Conservation (phyloP, 345 rosid species). For the Hibiscus mutabilis region DNA sequence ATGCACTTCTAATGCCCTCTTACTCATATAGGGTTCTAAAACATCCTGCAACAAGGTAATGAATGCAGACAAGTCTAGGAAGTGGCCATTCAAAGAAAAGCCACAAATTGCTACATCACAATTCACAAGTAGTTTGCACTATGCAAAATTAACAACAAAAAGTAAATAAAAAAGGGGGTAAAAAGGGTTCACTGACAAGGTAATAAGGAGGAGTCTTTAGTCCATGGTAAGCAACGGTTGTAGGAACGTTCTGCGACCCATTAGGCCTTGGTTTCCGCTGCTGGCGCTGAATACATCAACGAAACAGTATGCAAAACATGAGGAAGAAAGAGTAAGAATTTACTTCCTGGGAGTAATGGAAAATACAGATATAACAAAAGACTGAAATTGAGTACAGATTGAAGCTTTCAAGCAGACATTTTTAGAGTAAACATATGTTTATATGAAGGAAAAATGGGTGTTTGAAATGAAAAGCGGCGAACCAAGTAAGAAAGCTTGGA, state of each 20-base stretch:
- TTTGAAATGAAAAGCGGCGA: constrained; percentile 5
- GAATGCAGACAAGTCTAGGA: not conserved
- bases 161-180: not conserved
- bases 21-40: constrained; percentile 84
- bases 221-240: constrained; percentile 59
- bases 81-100: not conserved
- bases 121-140: not conserved
- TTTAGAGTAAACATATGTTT: not conserved
- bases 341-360: not conserved
- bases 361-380: not conserved
- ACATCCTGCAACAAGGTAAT: constrained; percentile 46
- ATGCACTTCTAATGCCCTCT: constrained; percentile 59
- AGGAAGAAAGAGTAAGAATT: not conserved
- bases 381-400: not conserved
- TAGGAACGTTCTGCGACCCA: constrained; percentile 33
- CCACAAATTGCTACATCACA: not conserved
- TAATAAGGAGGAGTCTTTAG: constrained; percentile 82
- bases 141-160: not conserved
- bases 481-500: constrained; percentile 17
- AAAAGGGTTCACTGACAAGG: constrained; percentile 44
- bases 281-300: constrained; percentile 13
- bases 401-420: not conserved
- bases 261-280: constrained; percentile 30
- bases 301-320: constrained; percentile 4
- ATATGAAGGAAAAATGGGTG: not conserved